Evolutionary conservation across 306 rosid genomes (phyloP).

Genomic region (Vigna unguiculata): DNA sequence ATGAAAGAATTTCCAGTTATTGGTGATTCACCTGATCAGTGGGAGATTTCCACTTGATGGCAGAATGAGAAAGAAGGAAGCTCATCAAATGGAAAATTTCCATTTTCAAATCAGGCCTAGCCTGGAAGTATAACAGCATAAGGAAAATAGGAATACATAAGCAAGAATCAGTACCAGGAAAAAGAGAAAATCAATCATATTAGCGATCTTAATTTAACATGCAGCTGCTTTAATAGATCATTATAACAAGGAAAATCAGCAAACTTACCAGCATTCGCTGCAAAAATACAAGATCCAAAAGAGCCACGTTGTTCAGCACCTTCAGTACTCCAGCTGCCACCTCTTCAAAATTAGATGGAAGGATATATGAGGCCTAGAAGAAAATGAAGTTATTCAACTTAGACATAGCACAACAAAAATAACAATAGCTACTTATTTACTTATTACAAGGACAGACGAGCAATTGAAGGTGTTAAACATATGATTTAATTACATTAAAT

Average conservation of each 20-base stretch:
- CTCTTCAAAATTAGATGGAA: constrained; percentile 99
- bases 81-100: constrained; percentile 96
- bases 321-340: constrained; percentile 95
- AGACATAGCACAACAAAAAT: constrained; percentile 38
- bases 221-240: constrained; percentile 11
- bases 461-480: background rate
- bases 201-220: constrained; percentile 32
- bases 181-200: background rate
- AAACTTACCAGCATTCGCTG: constrained; percentile 88
- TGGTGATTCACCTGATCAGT: constrained; percentile 73
- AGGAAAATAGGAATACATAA: constrained; percentile 36
- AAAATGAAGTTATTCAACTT: constrained; percentile 45
- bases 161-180: background rate
- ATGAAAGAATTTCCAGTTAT: background rate
- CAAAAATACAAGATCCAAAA: constrained; percentile 86
- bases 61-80: constrained; percentile 94
- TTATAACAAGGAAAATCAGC: constrained; percentile 34
- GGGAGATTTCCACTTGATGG: constrained; percentile 86
- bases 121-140: constrained; percentile 62
- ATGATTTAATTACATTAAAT: no score
- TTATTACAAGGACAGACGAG: constrained; percentile 20
- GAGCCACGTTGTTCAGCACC: constrained; percentile 94
- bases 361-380: constrained; percentile 75
- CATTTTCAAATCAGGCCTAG: constrained; percentile 93
- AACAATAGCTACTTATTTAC: constrained; percentile 8